A percentile compares a stretch with the other conserved stretches of the same genome.
Conservation (phyloP, 495 filamentous ascomycete species). For the Lichenothelia convexa region DNA sequence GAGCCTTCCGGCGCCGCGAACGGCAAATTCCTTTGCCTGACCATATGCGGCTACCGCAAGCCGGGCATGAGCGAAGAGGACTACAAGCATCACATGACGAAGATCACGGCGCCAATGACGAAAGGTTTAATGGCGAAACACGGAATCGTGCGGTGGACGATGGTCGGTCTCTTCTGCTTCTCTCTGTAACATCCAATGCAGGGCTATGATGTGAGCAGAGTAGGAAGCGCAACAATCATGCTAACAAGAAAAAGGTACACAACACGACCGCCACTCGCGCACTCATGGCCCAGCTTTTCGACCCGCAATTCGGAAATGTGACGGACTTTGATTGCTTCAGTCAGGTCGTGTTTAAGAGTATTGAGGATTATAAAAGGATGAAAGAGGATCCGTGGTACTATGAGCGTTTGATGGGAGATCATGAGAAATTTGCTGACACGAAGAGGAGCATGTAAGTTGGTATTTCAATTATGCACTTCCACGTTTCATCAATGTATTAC, state of each 20-base stretch:
- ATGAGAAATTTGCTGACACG: conserved; percentile 9
- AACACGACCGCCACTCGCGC: conserved; percentile 18
- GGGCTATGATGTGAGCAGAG: no score
- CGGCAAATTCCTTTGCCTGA: conserved; percentile 3
- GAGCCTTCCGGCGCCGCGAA: conserved; percentile 1
- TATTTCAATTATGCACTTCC: no score
- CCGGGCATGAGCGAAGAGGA: conserved; percentile 24
- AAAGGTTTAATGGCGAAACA: conserved; percentile 29
- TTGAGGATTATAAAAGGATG: conserved; percentile 20
- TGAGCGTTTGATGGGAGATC: conserved; percentile 3
- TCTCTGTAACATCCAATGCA: not conserved
- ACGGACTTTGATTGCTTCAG: conserved; percentile 29
- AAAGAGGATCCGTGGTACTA: conserved; percentile 7
- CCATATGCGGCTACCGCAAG: conserved; percentile 24
- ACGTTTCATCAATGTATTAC: no score
- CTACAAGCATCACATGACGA: conserved; percentile 12
- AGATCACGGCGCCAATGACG: conserved; percentile 26
- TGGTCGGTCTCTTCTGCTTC: conserved; percentile 12
- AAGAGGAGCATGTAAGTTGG: conserved; percentile 1
- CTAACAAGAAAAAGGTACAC: conserved; percentile 27
- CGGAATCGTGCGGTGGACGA: conserved; percentile 23
- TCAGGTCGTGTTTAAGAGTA: conserved; percentile 22
- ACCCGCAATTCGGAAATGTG: conserved; percentile 20
- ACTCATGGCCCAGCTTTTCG: conserved; percentile 24
- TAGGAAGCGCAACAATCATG: no score